Conservation (phyloP, 179 eudicot genomes). For the Gypsophila paniculata region DNA sequence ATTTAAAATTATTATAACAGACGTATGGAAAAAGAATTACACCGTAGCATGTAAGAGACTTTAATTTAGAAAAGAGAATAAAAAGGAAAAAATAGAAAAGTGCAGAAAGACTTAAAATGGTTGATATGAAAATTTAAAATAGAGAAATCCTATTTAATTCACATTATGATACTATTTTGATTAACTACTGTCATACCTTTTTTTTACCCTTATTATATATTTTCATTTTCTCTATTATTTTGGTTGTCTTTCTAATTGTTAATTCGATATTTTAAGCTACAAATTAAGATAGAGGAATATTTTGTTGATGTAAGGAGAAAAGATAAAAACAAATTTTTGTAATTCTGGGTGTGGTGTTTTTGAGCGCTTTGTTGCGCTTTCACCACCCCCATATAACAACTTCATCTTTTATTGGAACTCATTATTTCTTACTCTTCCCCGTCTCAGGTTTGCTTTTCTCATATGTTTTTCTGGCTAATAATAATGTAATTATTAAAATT, state of each 20-base stretch:
- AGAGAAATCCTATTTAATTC: not conserved
- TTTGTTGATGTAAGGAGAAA: not conserved
- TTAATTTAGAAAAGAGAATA: not conserved
- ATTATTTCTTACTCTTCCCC: slow-evolving; percentile 22
- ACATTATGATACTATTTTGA: no score
- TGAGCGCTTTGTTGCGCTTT: no score
- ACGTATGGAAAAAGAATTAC: no score
- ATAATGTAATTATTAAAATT: no score
- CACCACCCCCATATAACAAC: no score
- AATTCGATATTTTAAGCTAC: not conserved
- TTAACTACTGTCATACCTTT: not conserved
- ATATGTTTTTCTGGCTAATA: no score
- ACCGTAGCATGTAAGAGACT: not conserved
- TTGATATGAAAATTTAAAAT: slow-evolving; percentile 15
- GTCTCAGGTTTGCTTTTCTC: slow-evolving; percentile 11
- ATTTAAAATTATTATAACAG: not conserved
- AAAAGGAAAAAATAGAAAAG: not conserved
- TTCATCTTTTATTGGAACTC: slow-evolving; percentile 19
- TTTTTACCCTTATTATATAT: not conserved
- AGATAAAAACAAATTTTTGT: not conserved
- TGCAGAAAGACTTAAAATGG: not conserved
- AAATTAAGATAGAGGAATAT: not conserved
- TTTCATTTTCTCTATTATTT: not conserved
- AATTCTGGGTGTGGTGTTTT: no score
- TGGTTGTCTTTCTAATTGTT: not conserved